Evolutionary conservation across 2,329 filamentous ascomycete species (phyloP), one percentile per base, ranked within the genome.

Genomic region (Trichophyton verrucosum): DNA sequence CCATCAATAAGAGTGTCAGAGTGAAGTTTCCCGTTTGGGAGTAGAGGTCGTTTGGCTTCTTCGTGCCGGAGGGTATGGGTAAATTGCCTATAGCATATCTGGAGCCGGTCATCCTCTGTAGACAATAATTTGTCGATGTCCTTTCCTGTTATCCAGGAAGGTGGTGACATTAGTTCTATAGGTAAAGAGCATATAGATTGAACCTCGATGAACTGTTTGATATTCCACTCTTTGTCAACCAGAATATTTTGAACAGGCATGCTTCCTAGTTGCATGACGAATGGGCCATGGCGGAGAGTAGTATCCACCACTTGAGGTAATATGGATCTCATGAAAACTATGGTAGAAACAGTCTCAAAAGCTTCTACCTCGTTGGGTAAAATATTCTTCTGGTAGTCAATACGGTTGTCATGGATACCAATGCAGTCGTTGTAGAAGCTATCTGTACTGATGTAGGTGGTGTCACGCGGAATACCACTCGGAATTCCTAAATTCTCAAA

Each of bases 201-300:
- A n/a, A 74, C 64, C 57, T 74, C 70, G 61, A 75, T 70, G 13
- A 74, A 60, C 33, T 61, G 63, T 46, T 61, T 73, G 58, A 75
- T 66, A 64, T 73, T 67, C 70, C 73, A 73, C 20, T 73, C 62
- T 8, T 69, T 60, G 57, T 64, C 63, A 56, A 64, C 58, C 38
- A 63, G 57, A 1, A 64, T 60, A 30, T 63, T 64, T 55, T 59
- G 60, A 15, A n/a, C 11, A 47, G 76, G 71, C n/a, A 77, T 63
- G 60, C 76, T 74, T 20, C 72, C 75, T 17, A 76, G 64, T 2
- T 62, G 64, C 61, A 70, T 65, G 47, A 70, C 62, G 61, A 73
- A 76, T 0, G 71, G 72, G 3, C 74, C 72, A 36, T 67, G 56
- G 15, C 66, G 64, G 15, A 72, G 64, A 65, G 71, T 66, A 2